Conservation (phyloP, 208 protist species). For the Acanthamoeba castellanii region DNA sequence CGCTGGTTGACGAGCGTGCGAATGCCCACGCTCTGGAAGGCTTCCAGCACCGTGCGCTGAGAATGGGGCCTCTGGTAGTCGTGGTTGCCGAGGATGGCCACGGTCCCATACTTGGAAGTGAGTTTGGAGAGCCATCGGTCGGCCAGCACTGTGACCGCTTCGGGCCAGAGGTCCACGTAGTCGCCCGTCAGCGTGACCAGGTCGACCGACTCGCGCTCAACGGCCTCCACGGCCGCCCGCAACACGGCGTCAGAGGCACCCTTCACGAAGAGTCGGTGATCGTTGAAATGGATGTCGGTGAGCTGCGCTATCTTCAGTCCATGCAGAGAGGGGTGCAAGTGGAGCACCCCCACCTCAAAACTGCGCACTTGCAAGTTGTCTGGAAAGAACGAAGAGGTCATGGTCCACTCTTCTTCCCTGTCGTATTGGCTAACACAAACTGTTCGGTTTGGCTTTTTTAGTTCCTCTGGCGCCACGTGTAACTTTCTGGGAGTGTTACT, state of each 20-base stretch:
- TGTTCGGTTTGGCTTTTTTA: no score
- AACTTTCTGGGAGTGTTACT: no score
- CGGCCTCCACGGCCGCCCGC: neutral
- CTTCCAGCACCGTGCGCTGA: slow-evolving; percentile 22
- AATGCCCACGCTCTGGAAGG: slow-evolving; percentile 19
- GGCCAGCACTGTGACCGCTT: neutral
- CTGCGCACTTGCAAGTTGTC: neutral
- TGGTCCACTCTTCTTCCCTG: neutral
- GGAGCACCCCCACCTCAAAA: neutral
- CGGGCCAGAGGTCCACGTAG: slow-evolving; percentile 67
- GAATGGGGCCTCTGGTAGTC: slow-evolving; percentile 65
- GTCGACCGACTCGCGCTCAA: slow-evolving; percentile 49
- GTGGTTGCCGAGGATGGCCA: slow-evolving; percentile 75
- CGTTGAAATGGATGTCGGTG: slow-evolving; percentile 63
- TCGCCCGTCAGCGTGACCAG: slow-evolving; percentile 68
- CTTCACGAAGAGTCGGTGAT: neutral
- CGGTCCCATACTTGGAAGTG: slow-evolving; percentile 6
- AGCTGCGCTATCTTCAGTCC: slow-evolving; percentile 58
- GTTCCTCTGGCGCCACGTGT: no score
- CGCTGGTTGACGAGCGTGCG: slow-evolving; percentile 16
- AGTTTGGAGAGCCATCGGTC: slow-evolving; percentile 31
- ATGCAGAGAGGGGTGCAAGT: slow-evolving; percentile 30
- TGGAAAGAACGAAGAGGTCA: neutral
- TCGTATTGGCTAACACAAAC: no score
- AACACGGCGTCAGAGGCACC: slow-evolving; percentile 7